Conservation (phyloP, 441 rosid genomes). For the Pelargonium citronellum region DNA sequence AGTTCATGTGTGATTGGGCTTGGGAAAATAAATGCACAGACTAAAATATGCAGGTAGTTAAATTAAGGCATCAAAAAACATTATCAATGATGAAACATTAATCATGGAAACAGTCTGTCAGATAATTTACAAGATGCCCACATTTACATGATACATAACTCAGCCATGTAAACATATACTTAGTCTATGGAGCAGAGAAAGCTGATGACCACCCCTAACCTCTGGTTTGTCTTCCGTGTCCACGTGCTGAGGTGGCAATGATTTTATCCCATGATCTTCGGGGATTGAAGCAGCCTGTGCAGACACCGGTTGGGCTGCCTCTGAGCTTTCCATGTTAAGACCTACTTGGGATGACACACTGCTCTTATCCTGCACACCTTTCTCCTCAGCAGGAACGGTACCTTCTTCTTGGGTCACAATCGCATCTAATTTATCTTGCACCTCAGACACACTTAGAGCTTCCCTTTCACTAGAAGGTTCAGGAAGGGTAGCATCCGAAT, state of each 20-base stretch:
- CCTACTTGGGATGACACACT: slow-evolving; percentile 25
- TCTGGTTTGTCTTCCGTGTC: slow-evolving; percentile 25
- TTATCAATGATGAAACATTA: not conserved
- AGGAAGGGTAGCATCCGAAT: slow-evolving; percentile 20
- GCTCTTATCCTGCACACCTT: slow-evolving; percentile 21
- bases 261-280: slow-evolving; percentile 27
- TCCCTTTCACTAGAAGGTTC: slow-evolving; percentile 28
- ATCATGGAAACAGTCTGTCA: not conserved
- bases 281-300: slow-evolving; percentile 25
- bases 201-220: slow-evolving; percentile 28
- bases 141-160: not conserved
- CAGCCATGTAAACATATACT: not conserved
- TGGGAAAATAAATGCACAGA: not conserved
- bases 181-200: slow-evolving; percentile 18
- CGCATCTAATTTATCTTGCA: slow-evolving; percentile 29
- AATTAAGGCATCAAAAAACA: not conserved
- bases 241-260: slow-evolving; percentile 19
- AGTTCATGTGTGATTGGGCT: not conserved
- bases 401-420: slow-evolving; percentile 27
- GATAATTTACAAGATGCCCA: not conserved
- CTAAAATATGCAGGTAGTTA: not conserved
- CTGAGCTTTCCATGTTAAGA: slow-evolving; percentile 26
- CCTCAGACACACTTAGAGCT: slow-evolving; percentile 12
- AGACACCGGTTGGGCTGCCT: slow-evolving; percentile 25
- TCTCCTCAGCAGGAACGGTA: slow-evolving; percentile 31